These are phyloP conservation scores for Chlorella sp. DNA, from an alignment of 139 green algal genomes.

Conservation along the genomic window DNA sequence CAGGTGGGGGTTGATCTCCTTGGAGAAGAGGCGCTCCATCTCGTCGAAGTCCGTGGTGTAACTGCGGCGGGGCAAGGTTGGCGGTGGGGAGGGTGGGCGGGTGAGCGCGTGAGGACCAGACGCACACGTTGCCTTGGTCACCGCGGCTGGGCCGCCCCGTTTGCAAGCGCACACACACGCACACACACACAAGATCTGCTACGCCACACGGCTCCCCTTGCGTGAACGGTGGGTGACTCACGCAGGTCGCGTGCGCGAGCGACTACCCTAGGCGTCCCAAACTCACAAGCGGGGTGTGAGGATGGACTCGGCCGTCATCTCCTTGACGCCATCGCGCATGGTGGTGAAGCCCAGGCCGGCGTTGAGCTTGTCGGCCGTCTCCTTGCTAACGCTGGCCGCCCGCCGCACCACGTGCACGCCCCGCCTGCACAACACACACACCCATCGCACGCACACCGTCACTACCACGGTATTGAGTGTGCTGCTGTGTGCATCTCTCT, in stretches of 20 bases:
- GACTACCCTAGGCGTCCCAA: no score
- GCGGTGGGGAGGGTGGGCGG: not conserved
- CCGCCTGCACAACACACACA: no score
- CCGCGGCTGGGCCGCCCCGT: not conserved
- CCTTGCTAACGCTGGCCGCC: no score
- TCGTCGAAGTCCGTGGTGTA: slow-evolving; percentile 91
- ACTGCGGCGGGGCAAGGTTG: not conserved
- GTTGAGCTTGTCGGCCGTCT: no score
- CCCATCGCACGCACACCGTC: no score
- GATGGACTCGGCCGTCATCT: slow-evolving; percentile 74
- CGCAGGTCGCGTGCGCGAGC: no score
- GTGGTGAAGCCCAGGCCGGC: slow-evolving; percentile 17
- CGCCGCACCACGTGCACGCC: no score
- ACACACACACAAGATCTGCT: no score
- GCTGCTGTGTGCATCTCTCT: no score
- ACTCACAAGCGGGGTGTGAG: slow-evolving; percentile 88
- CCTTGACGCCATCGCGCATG: slow-evolving; percentile 25
- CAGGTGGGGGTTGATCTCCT: slow-evolving; percentile 90
- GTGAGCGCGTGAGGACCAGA: not conserved
- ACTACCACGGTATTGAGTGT: no score
- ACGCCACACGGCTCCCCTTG: no score
- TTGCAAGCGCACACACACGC: not conserved
- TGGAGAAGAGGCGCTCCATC: slow-evolving; percentile 94
- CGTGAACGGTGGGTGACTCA: no score
- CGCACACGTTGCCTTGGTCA: not conserved